These are phyloP conservation scores for Ilex aquifolium DNA, from an alignment of 257 asterid genomes.

Conservation along the genomic window DNA sequence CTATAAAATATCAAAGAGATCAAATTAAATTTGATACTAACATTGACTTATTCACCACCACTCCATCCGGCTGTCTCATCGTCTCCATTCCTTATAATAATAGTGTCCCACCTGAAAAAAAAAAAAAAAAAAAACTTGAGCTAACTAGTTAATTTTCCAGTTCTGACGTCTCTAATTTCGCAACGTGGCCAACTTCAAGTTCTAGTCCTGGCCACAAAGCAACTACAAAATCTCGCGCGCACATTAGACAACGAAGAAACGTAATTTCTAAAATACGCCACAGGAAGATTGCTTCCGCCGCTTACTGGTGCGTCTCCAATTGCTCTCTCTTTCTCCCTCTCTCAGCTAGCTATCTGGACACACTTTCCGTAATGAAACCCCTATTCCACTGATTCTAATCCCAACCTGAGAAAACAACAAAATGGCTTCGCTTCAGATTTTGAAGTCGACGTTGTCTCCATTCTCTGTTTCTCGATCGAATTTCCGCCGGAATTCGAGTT, in stretches of 20 bases:
- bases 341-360: too few relatives aligned
- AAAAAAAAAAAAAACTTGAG: too few relatives aligned
- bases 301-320: background rate
- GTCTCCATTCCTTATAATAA: too few relatives aligned
- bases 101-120: too few relatives aligned
- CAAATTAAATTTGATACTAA: too few relatives aligned
- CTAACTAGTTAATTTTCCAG: too few relatives aligned
- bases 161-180: too few relatives aligned
- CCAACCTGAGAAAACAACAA: background rate
- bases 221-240: slow-evolving; percentile 11
- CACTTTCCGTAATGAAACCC: slow-evolving; percentile 5
- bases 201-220: too few relatives aligned
- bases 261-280: slow-evolving; percentile 37
- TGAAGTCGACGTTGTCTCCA: slow-evolving; percentile 32
- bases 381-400: slow-evolving; percentile 6
- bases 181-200: too few relatives aligned
- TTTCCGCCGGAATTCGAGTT: slow-evolving; percentile 21
- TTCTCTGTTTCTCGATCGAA: slow-evolving; percentile 27
- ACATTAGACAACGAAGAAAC: slow-evolving; percentile 8
- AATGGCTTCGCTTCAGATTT: slow-evolving; percentile 63
- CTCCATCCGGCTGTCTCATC: too few relatives aligned
- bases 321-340: background rate
- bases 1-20: too few relatives aligned
- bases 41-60: too few relatives aligned
- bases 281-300: slow-evolving; percentile 16